Conservation (phyloP, 805 yeast genomes). For the Sugiyamaella smithiae region DNA sequence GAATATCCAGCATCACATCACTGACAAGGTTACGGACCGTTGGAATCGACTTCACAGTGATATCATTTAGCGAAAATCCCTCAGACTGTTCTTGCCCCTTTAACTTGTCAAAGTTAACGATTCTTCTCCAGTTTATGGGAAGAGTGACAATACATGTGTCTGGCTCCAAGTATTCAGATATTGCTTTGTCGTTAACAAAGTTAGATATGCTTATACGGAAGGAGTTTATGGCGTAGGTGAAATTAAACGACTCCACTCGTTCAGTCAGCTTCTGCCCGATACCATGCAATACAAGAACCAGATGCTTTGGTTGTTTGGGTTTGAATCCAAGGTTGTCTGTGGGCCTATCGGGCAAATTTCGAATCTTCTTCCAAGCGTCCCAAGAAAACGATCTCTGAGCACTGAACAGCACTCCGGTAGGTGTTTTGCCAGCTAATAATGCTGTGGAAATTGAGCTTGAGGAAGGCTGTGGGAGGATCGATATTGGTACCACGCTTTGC, state of each 20-base stretch:
- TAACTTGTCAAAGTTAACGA: constrained; percentile 39
- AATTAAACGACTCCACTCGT: constrained; percentile 76
- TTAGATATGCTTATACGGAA: constrained; percentile 35
- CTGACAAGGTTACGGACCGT: constrained; percentile 76
- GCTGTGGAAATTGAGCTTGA: constrained; percentile 18
- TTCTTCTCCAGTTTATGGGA: constrained; percentile 90
- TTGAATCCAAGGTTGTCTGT: constrained; percentile 27
- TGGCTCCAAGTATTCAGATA: constrained; percentile 20
- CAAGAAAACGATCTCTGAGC: constrained; percentile 34
- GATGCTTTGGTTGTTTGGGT: constrained; percentile 48
- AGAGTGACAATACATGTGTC: constrained; percentile 38
- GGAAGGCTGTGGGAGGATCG: constrained; percentile 17
- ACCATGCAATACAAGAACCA: constrained; percentile 87
- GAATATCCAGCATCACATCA: constrained; percentile 81
- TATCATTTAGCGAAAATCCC: constrained; percentile 46
- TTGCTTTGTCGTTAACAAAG: constrained; percentile 24
- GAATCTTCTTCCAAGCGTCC: constrained; percentile 30
- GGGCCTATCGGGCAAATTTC: constrained; percentile 28
- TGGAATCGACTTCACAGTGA: constrained; percentile 74
- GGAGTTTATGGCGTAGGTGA: constrained; percentile 62
- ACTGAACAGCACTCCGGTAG: constrained; percentile 22
- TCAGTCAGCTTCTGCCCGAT: constrained; percentile 88
- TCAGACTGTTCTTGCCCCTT: constrained; percentile 12
- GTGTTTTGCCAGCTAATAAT: constrained; percentile 23
- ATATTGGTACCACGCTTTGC: constrained; percentile 13